These are phyloP conservation scores for Rhizomucor miehei DNA, from an alignment of 371 early-diverging fungal genomes.

Conservation along the genomic window DNA sequence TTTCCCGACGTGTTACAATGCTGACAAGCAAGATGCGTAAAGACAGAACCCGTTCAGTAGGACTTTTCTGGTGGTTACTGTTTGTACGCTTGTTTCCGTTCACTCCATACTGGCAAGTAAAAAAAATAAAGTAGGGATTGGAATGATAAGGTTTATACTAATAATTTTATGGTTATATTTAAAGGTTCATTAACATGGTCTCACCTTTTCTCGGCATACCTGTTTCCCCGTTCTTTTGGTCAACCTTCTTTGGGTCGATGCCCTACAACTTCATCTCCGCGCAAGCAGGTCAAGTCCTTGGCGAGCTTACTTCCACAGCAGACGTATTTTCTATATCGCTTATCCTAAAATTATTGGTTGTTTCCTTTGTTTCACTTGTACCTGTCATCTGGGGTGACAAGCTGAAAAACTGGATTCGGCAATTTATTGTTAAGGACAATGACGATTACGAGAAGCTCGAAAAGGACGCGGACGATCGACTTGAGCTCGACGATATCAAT, in stretches of 20 bases:
- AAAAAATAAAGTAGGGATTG: too few relatives aligned
- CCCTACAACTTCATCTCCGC: slow-evolving; percentile 50
- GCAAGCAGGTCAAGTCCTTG: slow-evolving; percentile 46
- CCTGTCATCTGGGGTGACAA: slow-evolving; percentile 48
- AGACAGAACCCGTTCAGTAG: slow-evolving; percentile 19
- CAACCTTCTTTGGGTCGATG: slow-evolving; percentile 43
- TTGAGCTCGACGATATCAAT: neutral
- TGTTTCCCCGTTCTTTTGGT: slow-evolving; percentile 45
- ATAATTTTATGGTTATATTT: too few relatives aligned
- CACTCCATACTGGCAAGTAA: slow-evolving; percentile 45
- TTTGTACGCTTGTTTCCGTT: slow-evolving; percentile 48
- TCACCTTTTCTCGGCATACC: slow-evolving; percentile 45
- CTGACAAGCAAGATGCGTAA: slow-evolving; percentile 31
- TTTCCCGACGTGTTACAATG: slow-evolving; percentile 26
- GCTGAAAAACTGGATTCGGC: slow-evolving; percentile 24
- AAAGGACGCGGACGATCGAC: slow-evolving; percentile 10
- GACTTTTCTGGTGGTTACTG: slow-evolving; percentile 50
- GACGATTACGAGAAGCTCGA: slow-evolving; percentile 12
- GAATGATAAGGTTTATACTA: slow-evolving; percentile 1
- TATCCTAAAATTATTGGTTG: slow-evolving; percentile 37
- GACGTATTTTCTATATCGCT: slow-evolving; percentile 41
- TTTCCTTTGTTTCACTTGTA: slow-evolving; percentile 41
- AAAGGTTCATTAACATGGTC: slow-evolving; percentile 43
- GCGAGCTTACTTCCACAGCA: slow-evolving; percentile 45
- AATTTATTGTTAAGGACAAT: slow-evolving; percentile 2